A percentile compares a stretch with the other conserved stretches of the same genome.
phyloP scores from a whole-genome alignment of 23 red algal genomes.

The Gracilaria gracilis region DNA sequence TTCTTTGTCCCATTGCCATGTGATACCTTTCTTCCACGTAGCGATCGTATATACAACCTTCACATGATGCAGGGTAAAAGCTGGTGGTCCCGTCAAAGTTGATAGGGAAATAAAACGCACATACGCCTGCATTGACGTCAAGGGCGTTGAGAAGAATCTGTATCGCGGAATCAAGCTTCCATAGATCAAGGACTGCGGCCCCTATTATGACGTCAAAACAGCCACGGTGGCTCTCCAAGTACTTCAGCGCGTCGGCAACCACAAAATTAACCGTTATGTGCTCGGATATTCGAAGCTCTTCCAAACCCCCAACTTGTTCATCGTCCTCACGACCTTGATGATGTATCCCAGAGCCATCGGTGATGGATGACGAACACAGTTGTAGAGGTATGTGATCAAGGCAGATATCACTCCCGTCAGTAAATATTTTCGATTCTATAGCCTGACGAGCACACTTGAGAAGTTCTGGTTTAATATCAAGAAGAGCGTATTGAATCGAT shows the following conservation, averaged over 20 bases:
- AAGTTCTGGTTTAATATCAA: conserved; percentile 65
- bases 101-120: conserved; percentile 70
- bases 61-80: conserved; percentile 61
- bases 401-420: not conserved
- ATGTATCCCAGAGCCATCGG: not conserved
- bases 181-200: conserved; percentile 71
- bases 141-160: conserved; percentile 31
- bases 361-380: not conserved
- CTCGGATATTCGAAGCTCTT: conserved; percentile 3
- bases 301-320: not conserved
- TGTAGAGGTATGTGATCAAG: not conserved
- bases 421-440: conserved; percentile 17
- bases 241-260: conserved; percentile 59
- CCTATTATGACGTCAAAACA: conserved; percentile 61
- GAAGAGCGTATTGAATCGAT: conserved; percentile 52
- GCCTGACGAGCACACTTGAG: conserved; percentile 32
- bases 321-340: not conserved
- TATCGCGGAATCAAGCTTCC: conserved; percentile 33
- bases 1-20: conserved; percentile 32
- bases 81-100: conserved; percentile 77
- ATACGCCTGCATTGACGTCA: conserved; percentile 13
- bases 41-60: conserved; percentile 30
- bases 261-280: conserved; percentile 36
- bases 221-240: not conserved
- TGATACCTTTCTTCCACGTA: conserved; percentile 31